A percentile compares a stretch with the other conserved stretches of the same genome.
Conservation (phyloP, 75 land plant genomes). For the Cryptomeria japonica region DNA sequence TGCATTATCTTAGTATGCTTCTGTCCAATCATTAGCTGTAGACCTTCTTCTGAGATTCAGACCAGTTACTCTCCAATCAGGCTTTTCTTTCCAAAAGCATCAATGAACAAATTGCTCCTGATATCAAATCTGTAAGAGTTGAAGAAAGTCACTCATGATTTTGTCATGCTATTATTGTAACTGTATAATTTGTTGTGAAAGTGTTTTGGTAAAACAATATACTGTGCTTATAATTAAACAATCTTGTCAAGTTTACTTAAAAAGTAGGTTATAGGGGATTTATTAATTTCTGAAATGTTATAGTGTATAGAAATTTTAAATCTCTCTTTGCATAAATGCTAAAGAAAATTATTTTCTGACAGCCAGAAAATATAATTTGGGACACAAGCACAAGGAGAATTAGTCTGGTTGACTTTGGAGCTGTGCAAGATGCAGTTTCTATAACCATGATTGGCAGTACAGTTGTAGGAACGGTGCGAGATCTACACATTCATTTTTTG, state of each 20-base stretch:
- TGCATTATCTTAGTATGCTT: background rate
- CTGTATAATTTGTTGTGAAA: background rate
- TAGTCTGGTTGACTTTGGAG: slow-evolving; percentile 56
- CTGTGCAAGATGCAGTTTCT: slow-evolving; percentile 60
- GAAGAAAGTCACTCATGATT: background rate
- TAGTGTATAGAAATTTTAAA: background rate
- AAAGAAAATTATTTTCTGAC: slow-evolving; percentile 3
- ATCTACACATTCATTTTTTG: slow-evolving; percentile 26
- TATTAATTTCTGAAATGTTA: background rate
- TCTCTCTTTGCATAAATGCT: background rate
- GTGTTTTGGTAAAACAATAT: background rate
- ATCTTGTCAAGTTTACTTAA: background rate
- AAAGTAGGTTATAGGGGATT: background rate
- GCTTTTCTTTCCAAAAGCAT: background rate
- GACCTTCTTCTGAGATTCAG: background rate
- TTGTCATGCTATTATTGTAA: background rate
- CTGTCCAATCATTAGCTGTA: background rate
- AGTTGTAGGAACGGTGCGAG: slow-evolving; percentile 54
- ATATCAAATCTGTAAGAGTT: background rate
- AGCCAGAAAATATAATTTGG: slow-evolving; percentile 55
- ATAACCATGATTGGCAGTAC: slow-evolving; percentile 48
- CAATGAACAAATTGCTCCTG: background rate
- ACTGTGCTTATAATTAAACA: background rate
- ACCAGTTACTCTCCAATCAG: background rate
- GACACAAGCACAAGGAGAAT: slow-evolving; percentile 37